A percentile compares a stretch with the other conserved stretches of the same genome.
Evolutionary conservation across 768 basidiomycete genomes (phyloP).

Genomic region (Daedaleopsis nitida): DNA sequence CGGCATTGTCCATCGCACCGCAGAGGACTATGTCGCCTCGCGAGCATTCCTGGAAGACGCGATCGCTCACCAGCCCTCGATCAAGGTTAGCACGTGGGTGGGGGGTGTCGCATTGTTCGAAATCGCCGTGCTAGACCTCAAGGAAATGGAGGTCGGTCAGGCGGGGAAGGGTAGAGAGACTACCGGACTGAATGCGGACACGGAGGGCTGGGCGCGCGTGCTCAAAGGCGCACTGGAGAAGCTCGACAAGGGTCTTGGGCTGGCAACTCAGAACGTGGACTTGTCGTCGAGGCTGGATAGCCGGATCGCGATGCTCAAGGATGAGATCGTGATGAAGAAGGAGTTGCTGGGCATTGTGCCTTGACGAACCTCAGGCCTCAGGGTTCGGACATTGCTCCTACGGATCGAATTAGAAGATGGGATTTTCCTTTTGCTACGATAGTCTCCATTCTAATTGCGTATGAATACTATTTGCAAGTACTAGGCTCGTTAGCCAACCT

Average conservation of each 20-base stretch:
- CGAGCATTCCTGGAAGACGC: constrained; percentile 58
- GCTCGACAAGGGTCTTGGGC: constrained; percentile 52
- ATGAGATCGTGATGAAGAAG: constrained; percentile 69
- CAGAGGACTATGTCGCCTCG: constrained; percentile 45
- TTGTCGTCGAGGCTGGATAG: constrained; percentile 69
- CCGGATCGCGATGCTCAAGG: constrained; percentile 65
- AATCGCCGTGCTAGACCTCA: constrained; percentile 68
- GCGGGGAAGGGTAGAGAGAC: constrained; percentile 10
- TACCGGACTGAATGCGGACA: constrained; percentile 1
- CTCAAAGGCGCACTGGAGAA: constrained; percentile 50
- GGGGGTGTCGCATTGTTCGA: constrained; percentile 69
- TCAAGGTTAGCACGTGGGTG: constrained; percentile 68
- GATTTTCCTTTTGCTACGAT: no score
- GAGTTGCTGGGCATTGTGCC: constrained; percentile 36
- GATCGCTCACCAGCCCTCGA: constrained; percentile 37
- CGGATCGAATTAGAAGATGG: no score
- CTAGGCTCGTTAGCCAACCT: no score
- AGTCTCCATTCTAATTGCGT: no score
- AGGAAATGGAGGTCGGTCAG: constrained; percentile 45
- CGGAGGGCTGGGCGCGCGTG: constrained; percentile 46
- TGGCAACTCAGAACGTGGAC: constrained; percentile 58
- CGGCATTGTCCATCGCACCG: constrained; percentile 65
- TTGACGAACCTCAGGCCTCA: no score
- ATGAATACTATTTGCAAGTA: no score
- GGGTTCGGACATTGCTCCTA: no score